These are phyloP conservation scores for Wickerhamomyces bisporus DNA, from an alignment of 805 yeast species.

Conservation along the genomic window DNA sequence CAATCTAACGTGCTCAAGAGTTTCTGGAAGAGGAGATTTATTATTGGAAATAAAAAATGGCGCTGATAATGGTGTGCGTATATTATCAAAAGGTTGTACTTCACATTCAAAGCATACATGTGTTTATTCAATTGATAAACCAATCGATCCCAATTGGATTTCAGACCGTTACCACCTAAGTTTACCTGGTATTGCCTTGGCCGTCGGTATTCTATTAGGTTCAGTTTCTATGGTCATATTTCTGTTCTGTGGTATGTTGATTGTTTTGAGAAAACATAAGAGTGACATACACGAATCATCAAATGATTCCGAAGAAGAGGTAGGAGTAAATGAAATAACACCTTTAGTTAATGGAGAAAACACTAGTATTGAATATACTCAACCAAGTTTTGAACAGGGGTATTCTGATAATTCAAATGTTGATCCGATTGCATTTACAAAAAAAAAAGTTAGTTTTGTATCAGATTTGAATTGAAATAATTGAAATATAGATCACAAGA, in stretches of 20 bases:
- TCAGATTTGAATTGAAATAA: background rate
- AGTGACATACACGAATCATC: background rate
- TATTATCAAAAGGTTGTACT: slow-evolving; percentile 59
- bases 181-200: slow-evolving; percentile 63
- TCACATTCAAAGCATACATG: slow-evolving; percentile 38
- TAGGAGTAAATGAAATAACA: background rate
- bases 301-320: background rate
- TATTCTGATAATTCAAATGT: slow-evolving; percentile 18
- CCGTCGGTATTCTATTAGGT: slow-evolving; percentile 63
- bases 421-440: slow-evolving; percentile 12
- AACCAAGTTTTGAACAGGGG: slow-evolving; percentile 18
- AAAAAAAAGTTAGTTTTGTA: background rate
- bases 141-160: slow-evolving; percentile 63
- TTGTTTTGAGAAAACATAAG: slow-evolving; percentile 22
- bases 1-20: slow-evolving; percentile 37
- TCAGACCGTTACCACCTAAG: slow-evolving; percentile 50
- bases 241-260: slow-evolving; percentile 32
- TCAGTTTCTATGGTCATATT: slow-evolving; percentile 34
- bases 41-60: slow-evolving; percentile 42
- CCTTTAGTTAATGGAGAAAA: background rate
- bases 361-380: background rate
- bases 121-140: slow-evolving; percentile 60
- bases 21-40: slow-evolving; percentile 30
- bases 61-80: slow-evolving; percentile 49
- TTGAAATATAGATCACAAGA: background rate